Conservation (phyloP, 768 basidiomycete genomes). For the Obba rivulosa region DNA sequence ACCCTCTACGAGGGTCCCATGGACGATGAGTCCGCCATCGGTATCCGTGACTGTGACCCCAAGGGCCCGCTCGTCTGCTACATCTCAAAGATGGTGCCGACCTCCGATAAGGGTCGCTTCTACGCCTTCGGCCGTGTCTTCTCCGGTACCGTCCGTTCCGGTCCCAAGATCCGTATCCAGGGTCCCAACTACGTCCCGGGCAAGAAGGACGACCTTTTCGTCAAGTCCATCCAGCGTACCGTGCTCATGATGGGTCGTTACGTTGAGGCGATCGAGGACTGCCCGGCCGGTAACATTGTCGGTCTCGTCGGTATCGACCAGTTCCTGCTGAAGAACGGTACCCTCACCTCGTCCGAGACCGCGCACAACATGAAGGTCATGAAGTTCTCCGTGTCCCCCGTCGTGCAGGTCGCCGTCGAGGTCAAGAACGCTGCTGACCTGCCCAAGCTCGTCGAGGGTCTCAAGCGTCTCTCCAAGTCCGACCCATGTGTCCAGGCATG, state of each 20-base stretch:
- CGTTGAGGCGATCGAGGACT: slow-evolving; percentile 98
- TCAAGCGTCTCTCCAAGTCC: slow-evolving; percentile 99
- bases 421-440: slow-evolving; percentile 99
- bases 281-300: slow-evolving; percentile 96
- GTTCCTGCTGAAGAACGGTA: slow-evolving; percentile 99
- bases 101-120: slow-evolving; percentile 99
- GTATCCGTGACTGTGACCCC: slow-evolving; percentile 97
- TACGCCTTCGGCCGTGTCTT: slow-evolving; percentile 99
- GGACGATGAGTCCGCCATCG: slow-evolving; percentile 99
- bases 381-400: slow-evolving; percentile 99
- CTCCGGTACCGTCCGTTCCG: slow-evolving; percentile 94
- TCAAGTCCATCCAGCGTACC: slow-evolving; percentile 98
- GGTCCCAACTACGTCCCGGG: slow-evolving; percentile 98
- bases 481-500: slow-evolving; percentile 98
- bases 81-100: slow-evolving; percentile 99
- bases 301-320: slow-evolving; percentile 99
- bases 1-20: slow-evolving; percentile 99
- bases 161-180: slow-evolving; percentile 99
- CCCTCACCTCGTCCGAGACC: slow-evolving; percentile 94
- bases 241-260: slow-evolving; percentile 99
- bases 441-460: slow-evolving; percentile 99
- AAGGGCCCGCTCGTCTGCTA: slow-evolving; percentile 95
- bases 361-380: slow-evolving; percentile 99
- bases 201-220: slow-evolving; percentile 96
- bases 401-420: slow-evolving; percentile 98